These are phyloP conservation scores for Actinomortierella ambigua DNA, from an alignment of 371 early-diverging fungal species.

Conservation along the genomic window DNA sequence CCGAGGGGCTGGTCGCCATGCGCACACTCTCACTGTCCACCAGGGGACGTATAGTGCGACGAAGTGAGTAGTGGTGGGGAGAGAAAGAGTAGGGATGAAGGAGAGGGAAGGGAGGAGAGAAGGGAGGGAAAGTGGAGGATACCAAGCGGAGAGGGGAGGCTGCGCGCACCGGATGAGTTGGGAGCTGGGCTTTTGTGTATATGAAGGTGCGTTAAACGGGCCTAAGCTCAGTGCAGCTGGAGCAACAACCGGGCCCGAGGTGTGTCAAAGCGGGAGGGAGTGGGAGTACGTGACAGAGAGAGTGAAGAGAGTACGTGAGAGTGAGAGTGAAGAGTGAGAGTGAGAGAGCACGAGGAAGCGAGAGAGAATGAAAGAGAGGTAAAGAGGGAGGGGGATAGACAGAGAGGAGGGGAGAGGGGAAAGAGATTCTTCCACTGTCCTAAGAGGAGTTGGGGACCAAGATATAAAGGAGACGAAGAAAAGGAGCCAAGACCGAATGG, in stretches of 20 bases:
- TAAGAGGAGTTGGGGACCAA: neutral
- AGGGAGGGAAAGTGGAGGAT: conserved; percentile 1
- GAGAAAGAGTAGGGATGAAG: neutral
- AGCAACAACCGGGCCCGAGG: no score
- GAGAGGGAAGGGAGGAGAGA: conserved; percentile 7
- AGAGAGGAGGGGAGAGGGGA: conserved; percentile 2
- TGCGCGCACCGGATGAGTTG: neutral
- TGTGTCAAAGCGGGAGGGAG: no score
- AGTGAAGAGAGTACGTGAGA: conserved; percentile 7
- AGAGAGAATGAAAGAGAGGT: neutral
- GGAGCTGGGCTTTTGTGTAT: neutral
- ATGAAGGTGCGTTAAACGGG: no score
- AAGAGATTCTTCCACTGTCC: conserved; percentile 1
- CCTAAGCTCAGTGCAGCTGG: no score
- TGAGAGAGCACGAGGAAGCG: neutral
- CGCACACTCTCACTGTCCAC: no score
- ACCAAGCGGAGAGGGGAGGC: neutral
- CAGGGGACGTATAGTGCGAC: no score
- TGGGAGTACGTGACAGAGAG: neutral
- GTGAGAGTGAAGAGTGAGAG: conserved; percentile 3
- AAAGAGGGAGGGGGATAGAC: neutral
- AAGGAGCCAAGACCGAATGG: no score
- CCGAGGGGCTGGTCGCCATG: no score
- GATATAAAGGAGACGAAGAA: no score
- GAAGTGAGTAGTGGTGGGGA: no score